These are phyloP conservation scores for Boletus rubropictus DNA, from an alignment of 768 basidiomycete species.

Conservation along the genomic window DNA sequence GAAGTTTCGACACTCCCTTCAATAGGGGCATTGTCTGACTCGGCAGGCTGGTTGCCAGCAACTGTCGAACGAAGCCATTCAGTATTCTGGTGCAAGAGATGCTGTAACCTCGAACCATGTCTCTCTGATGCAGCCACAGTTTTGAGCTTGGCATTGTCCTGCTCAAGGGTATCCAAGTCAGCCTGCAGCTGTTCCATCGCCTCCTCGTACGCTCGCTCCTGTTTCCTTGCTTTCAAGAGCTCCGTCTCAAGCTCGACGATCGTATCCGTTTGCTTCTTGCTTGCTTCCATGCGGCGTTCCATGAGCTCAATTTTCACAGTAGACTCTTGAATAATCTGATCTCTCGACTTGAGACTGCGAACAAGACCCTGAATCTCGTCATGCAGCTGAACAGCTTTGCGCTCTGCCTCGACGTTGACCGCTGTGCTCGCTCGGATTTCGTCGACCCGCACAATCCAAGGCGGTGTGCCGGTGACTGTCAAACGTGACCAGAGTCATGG, in stretches of 20 bases:
- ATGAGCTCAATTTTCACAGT: slow-evolving; percentile 91
- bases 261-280: slow-evolving; percentile 84
- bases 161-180: slow-evolving; percentile 80
- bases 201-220: slow-evolving; percentile 86
- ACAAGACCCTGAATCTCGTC: slow-evolving; percentile 88
- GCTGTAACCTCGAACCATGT: slow-evolving; percentile 46
- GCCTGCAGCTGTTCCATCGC: slow-evolving; percentile 90
- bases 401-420: slow-evolving; percentile 88
- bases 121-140: slow-evolving; percentile 59
- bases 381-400: slow-evolving; percentile 75
- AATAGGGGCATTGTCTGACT: slow-evolving; percentile 57
- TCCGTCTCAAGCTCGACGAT: slow-evolving; percentile 79
- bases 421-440: slow-evolving; percentile 80
- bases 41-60: slow-evolving; percentile 45
- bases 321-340: slow-evolving; percentile 85
- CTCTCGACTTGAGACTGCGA: slow-evolving; percentile 79
- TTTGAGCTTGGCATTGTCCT: slow-evolving; percentile 84
- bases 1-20: slow-evolving; percentile 86
- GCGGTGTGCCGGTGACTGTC: slow-evolving; percentile 66
- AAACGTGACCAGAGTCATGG: neutral
- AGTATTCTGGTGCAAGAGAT: neutral
- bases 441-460: slow-evolving; percentile 79
- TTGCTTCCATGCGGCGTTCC: slow-evolving; percentile 87
- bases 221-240: slow-evolving; percentile 74
- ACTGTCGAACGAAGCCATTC: slow-evolving; percentile 23